Percentiles rank a stretch among this genome's conserved stretches.
phyloP scores from a whole-genome alignment of 2,329 filamentous ascomycete genomes.

The Alternaria sp. region DNA sequence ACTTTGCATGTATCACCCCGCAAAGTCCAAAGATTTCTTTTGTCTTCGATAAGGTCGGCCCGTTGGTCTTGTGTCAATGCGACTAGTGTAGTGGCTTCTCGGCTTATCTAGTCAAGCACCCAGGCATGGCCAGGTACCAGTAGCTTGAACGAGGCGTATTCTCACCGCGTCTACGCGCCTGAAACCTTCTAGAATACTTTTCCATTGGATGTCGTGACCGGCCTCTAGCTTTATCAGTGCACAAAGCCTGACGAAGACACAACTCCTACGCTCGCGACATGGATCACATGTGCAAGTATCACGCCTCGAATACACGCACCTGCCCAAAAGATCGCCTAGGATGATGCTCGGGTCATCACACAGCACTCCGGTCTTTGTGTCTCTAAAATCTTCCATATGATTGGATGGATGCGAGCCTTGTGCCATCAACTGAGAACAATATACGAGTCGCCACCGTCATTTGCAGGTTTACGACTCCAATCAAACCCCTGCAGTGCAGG shows the following conservation, averaged over 20 bases:
- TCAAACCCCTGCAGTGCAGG: neutral
- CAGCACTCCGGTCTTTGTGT: neutral
- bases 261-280: neutral
- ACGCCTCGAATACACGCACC: slow-evolving; percentile 1
- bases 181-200: neutral
- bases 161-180: slow-evolving; percentile 1
- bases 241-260: neutral
- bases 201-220: neutral
- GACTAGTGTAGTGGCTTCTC: neutral
- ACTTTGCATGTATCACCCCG: neutral
- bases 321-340: neutral
- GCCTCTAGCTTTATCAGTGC: neutral
- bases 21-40: neutral
- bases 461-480: neutral
- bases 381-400: neutral
- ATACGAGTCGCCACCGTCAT: neutral
- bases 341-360: neutral
- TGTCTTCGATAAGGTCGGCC: neutral
- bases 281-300: neutral
- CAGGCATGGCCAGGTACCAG: neutral
- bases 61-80: neutral
- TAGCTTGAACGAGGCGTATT: neutral
- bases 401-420: neutral
- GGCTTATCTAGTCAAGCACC: neutral
- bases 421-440: neutral